A percentile compares a stretch with the other conserved stretches of the same genome.
phyloP scores from a whole-genome alignment of 1,284 basidiomycete species.

The Papiliotrema fonsecae region DNA sequence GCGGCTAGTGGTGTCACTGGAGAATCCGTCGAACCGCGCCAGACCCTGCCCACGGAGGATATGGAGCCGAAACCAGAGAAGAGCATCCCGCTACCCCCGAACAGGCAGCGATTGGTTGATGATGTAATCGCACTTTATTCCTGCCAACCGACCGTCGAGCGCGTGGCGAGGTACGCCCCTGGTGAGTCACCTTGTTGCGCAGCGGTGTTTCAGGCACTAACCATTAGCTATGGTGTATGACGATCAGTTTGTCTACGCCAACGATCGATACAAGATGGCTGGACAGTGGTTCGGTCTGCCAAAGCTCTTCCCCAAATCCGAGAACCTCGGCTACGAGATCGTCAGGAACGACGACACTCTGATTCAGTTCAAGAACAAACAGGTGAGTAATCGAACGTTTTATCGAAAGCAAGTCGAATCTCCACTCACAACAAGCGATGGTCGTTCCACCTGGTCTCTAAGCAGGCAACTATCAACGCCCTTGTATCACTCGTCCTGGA shows the following conservation, averaged over 20 bases:
- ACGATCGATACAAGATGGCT: slow-evolving; percentile 31
- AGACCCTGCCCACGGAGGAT: slow-evolving; percentile 32
- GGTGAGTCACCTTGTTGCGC: slow-evolving; percentile 10
- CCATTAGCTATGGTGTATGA: slow-evolving; percentile 24
- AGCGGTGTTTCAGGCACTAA: not conserved
- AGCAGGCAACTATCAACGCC: slow-evolving; percentile 35
- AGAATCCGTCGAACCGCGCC: slow-evolving; percentile 28
- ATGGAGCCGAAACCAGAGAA: slow-evolving; percentile 33
- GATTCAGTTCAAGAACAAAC: slow-evolving; percentile 42
- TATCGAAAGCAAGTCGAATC: not conserved
- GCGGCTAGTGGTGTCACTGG: slow-evolving; percentile 27
- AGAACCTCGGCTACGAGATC: slow-evolving; percentile 32
- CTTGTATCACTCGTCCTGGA: slow-evolving; percentile 31
- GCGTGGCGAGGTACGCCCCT: slow-evolving; percentile 32
- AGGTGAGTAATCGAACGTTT: slow-evolving; percentile 21
- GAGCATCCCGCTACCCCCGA: slow-evolving; percentile 26
- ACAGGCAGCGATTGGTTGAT: slow-evolving; percentile 32
- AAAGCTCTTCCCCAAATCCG: slow-evolving; percentile 30
- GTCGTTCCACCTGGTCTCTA: slow-evolving; percentile 33
- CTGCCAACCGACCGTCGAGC: slow-evolving; percentile 30
- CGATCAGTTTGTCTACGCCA: slow-evolving; percentile 33
- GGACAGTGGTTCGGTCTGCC: slow-evolving; percentile 35
- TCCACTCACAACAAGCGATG: slow-evolving; percentile 14
- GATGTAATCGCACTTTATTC: slow-evolving; percentile 35
- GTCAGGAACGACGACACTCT: slow-evolving; percentile 34